These are phyloP conservation scores for Erodium maritimum DNA, from an alignment of 345 rosid genomes.

Conservation along the genomic window DNA sequence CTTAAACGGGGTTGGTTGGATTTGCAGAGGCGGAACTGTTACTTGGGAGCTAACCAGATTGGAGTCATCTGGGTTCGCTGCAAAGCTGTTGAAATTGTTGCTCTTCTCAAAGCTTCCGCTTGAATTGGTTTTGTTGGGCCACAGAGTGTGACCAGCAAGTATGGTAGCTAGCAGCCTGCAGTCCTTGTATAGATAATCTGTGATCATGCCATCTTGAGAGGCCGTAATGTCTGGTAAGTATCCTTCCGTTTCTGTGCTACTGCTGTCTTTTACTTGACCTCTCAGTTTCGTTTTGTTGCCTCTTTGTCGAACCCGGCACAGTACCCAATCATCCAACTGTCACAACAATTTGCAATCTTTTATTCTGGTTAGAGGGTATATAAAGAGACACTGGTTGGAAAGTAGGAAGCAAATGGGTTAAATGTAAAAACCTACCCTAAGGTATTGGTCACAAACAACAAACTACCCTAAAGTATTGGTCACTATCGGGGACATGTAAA, in stretches of 20 bases:
- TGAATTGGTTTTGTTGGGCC: constrained; percentile 15
- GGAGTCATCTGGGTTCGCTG: constrained; percentile 1
- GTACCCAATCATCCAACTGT: constrained; percentile 56
- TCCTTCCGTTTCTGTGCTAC: background rate
- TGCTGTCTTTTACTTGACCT: too few species aligned
- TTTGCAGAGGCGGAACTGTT: constrained; percentile 13
- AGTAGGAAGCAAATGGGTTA: too few species aligned
- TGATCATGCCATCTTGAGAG: constrained; percentile 15
- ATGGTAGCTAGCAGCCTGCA: constrained; percentile 19
- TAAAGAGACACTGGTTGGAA: too few species aligned
- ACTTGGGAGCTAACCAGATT: constrained; percentile 8
- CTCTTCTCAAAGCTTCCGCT: constrained; percentile 11
- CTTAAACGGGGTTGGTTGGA: too few species aligned
- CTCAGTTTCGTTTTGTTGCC: constrained; percentile 7
- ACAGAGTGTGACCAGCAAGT: constrained; percentile 17
- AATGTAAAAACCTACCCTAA: too few species aligned
- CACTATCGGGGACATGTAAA: too few species aligned
- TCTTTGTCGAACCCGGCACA: constrained; percentile 36
- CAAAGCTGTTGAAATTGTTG: constrained; percentile 7
- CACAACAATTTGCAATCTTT: background rate
- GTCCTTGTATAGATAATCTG: constrained; percentile 22
- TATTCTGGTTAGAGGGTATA: too few species aligned
- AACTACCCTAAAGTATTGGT: too few species aligned
- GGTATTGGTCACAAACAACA: too few species aligned
- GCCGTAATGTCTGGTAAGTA: background rate